Conservation (phyloP, 805 yeast genomes). For the Pichia californica region DNA sequence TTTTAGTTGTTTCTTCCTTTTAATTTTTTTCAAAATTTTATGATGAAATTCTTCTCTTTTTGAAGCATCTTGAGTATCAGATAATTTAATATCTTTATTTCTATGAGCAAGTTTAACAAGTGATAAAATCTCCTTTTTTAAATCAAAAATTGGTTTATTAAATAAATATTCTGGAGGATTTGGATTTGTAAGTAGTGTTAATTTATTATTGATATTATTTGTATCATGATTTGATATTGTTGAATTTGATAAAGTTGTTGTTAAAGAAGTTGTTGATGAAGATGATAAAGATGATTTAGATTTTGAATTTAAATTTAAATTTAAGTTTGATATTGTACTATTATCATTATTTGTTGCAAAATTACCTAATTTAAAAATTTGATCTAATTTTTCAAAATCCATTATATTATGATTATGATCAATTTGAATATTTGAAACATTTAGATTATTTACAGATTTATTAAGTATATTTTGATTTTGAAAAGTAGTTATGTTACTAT, state of each 20-base stretch:
- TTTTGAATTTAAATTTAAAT: not conserved
- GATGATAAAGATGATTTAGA: too few species aligned
- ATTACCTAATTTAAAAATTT: not conserved
- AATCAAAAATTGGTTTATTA: conserved; percentile 2
- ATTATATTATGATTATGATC: not conserved
- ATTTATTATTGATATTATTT: too few species aligned
- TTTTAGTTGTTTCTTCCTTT: not conserved
- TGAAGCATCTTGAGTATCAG: conserved; percentile 3
- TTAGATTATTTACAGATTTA: too few species aligned
- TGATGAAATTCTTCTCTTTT: not conserved
- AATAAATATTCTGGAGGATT: not conserved
- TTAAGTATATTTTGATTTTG: too few species aligned
- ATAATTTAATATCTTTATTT: conserved; percentile 9
- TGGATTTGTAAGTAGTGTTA: conserved; percentile 1
- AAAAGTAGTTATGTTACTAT: too few species aligned
- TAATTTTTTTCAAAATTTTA: conserved; percentile 7
- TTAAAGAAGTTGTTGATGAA: too few species aligned
- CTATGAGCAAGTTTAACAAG: conserved; percentile 11
- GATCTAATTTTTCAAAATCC: conserved; percentile 1
- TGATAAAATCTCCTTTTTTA: not conserved
- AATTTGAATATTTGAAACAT: too few species aligned
- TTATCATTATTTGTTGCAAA: not conserved
- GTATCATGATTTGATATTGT: too few species aligned
- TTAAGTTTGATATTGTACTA: not conserved
- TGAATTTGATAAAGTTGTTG: too few species aligned